Evolutionary conservation across 345 rosid species (phyloP), one percentile per base, ranked within the genome.

Genomic region (Diplotaxis tenuifolia): DNA sequence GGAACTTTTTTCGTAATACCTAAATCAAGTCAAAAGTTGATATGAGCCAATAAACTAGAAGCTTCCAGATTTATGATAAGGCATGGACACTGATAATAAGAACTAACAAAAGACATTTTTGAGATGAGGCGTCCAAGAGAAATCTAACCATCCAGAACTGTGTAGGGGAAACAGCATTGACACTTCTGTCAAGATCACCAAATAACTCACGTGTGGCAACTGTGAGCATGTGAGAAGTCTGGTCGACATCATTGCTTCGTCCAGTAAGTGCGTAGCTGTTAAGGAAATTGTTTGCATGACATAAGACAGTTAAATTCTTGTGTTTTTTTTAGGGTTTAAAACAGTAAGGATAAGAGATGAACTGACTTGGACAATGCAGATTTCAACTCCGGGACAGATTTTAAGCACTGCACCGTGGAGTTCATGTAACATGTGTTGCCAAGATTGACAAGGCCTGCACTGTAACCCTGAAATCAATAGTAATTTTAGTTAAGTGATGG

Each of bases 341-440:
- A 67, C 16, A 58, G 40, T 3, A 6, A 25, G n/a, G 21, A 52
- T 12, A 38, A 66, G 23, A 63, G 14, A 76, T 62, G 1, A 40
- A 31, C 88, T 81, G 68, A 92, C 98, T 81, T 77, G 27, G 80
- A 40, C 66, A 95, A 82, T 71, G 91, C 87, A 76, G 94, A 86
- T 77, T 92, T 92, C 88, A 95, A 82, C 80, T 95, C 98, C 21
- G 99, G 99, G 80, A 95, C 98, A 20, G 98, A 92, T 82, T 95
- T 97, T 79, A 95, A 78, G 81, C 99, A 95, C 72, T 95, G 98
- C 50, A 92, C 55, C 0, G 98, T 92, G 53, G 99, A 92, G 84
- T 96, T 96, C 99, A 96, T 92, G 82, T 92, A 96, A 83, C 99
- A 96, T 9, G 99, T 96, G 84, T 96, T 86, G 70, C 98, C 99